Conservation (phyloP, 768 basidiomycete genomes). For the Myochromella boudieri region DNA sequence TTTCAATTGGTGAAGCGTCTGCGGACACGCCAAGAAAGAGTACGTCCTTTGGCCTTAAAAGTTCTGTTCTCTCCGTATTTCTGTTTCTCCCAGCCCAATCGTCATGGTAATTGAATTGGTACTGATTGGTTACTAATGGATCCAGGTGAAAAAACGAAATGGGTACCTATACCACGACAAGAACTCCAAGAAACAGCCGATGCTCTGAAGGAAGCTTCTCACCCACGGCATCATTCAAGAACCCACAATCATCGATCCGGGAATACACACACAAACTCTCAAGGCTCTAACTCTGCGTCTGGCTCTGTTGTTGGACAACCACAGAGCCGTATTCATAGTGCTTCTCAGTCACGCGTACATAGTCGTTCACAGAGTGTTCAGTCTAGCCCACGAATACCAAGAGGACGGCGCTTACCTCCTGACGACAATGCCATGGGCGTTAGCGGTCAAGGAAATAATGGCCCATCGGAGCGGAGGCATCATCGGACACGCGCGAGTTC, state of each 20-base stretch:
- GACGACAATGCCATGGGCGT: slow-evolving; percentile 26
- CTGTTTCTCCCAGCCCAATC: slow-evolving; percentile 1
- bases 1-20: too few species aligned
- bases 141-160: slow-evolving; percentile 57
- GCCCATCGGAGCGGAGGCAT: neutral
- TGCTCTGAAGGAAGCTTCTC: slow-evolving; percentile 22
- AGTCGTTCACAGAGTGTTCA: slow-evolving; percentile 46
- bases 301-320: slow-evolving; percentile 13
- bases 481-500: neutral
- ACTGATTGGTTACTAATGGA: slow-evolving; percentile 5
- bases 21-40: slow-evolving; percentile 23
- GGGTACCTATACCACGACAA: slow-evolving; percentile 56
- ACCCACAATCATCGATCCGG: slow-evolving; percentile 6
- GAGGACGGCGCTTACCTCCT: slow-evolving; percentile 40
- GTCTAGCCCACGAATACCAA: slow-evolving; percentile 47
- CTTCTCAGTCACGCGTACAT: slow-evolving; percentile 43
- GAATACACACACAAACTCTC: neutral
- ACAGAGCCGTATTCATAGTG: slow-evolving; percentile 23
- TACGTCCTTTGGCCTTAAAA: slow-evolving; percentile 17
- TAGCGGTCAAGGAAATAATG: neutral
- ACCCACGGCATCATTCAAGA: slow-evolving; percentile 17
- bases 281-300: slow-evolving; percentile 8
- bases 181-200: slow-evolving; percentile 58
- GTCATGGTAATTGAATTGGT: neutral
- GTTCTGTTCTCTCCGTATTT: neutral